A percentile compares a stretch with the other conserved stretches of the same genome.
Evolutionary conservation across 106 monocot genomes (phyloP).

Genomic region (Phalaenopsis equestris): DNA sequence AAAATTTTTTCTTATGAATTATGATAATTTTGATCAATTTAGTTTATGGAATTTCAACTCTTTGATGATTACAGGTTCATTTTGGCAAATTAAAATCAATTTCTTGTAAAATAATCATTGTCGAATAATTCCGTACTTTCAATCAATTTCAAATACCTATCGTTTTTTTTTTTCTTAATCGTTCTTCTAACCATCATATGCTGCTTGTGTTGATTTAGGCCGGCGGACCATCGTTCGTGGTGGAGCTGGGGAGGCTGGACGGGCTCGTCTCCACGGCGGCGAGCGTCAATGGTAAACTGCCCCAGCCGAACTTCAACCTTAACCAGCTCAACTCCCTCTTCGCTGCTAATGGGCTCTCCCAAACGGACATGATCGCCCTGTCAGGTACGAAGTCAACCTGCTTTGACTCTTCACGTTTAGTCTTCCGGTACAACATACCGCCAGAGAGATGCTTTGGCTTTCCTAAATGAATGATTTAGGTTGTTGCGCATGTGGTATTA

Average conservation of each 20-base stretch:
- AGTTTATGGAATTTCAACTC: background rate
- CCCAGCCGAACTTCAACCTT: slow-evolving; percentile 47
- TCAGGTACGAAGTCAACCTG: slow-evolving; percentile 33
- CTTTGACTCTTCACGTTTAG: background rate
- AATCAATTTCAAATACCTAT: no score
- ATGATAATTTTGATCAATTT: no score
- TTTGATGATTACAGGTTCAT: background rate
- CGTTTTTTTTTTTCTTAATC: no score
- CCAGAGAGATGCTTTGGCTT: background rate
- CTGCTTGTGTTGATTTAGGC: slow-evolving; percentile 14
- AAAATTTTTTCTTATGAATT: no score
- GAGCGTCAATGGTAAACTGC: slow-evolving; percentile 63
- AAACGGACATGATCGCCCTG: slow-evolving; percentile 68
- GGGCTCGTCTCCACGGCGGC: slow-evolving; percentile 61
- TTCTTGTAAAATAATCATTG: no score
- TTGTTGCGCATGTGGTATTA: no score
- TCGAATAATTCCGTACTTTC: no score
- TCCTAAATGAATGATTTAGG: no score
- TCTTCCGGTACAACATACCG: background rate
- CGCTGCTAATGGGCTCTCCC: slow-evolving; percentile 38
- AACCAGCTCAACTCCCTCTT: slow-evolving; percentile 57
- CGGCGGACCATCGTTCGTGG: slow-evolving; percentile 66
- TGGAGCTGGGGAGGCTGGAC: slow-evolving; percentile 70
- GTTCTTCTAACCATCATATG: background rate
- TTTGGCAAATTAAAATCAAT: background rate